Percentiles rank a stretch among this genome's conserved stretches.
These are phyloP conservation scores for Penicillium sp. DNA, from an alignment of 2,329 filamentous ascomycete species.

Conservation along the genomic window DNA sequence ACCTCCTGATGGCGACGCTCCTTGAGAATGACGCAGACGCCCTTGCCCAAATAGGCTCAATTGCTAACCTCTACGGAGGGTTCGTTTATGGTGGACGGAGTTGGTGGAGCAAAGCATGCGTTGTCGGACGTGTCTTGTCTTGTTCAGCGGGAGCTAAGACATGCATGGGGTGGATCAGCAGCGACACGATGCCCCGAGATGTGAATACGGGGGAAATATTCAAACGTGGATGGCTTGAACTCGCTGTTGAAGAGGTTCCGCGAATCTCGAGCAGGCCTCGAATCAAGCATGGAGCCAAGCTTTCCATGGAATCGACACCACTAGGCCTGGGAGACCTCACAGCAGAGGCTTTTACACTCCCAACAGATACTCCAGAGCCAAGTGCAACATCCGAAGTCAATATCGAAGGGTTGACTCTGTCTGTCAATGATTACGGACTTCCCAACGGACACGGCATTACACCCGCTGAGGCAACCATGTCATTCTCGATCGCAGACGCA, in stretches of 20 bases:
- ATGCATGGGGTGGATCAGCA: constrained; percentile 57
- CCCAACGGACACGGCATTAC: constrained; percentile 14
- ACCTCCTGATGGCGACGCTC: constrained; percentile 56
- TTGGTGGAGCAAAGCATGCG: constrained; percentile 58
- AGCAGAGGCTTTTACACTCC: constrained; percentile 39
- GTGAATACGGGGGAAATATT: constrained; percentile 25
- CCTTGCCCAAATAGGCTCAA: constrained; percentile 49
- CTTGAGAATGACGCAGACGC: constrained; percentile 55
- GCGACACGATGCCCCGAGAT: constrained; percentile 41
- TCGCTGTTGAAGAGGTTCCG: constrained; percentile 39
- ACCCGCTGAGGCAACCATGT: constrained; percentile 26
- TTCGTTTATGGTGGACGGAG: constrained; percentile 51
- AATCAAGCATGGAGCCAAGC: constrained; percentile 43
- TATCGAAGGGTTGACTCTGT: constrained; percentile 27
- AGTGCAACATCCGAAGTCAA: constrained; percentile 15
- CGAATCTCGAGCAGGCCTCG: constrained; percentile 36
- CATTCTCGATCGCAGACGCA: constrained; percentile 23
- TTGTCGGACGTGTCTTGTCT: constrained; percentile 55
- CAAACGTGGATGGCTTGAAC: constrained; percentile 51
- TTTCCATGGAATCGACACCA: constrained; percentile 41
- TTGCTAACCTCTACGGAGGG: constrained; percentile 54
- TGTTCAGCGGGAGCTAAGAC: constrained; percentile 45
- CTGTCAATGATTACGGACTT: constrained; percentile 17
- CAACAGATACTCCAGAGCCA: constrained; percentile 30
- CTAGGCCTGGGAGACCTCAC: constrained; percentile 41